phyloP scores from a whole-genome alignment of 106 monocot genomes.

The Platanthera guangdongensis region DNA sequence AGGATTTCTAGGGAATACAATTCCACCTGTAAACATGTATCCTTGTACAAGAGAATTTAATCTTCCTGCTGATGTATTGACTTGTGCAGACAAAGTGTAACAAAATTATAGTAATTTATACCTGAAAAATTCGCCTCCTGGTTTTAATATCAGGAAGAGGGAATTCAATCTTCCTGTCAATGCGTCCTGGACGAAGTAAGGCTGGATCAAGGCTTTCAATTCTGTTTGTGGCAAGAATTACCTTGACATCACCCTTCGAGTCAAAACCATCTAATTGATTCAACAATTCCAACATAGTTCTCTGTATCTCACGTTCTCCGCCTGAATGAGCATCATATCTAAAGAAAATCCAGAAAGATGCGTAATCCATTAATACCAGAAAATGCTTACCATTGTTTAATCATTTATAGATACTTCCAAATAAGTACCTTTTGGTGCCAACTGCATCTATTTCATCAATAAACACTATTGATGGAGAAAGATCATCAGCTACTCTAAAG shows the following conservation, averaged over 20 bases:
- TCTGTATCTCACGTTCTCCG: conserved; percentile 93
- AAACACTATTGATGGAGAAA: conserved; percentile 94
- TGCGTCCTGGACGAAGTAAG: conserved; percentile 82
- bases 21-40: not conserved
- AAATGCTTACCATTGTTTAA: not conserved
- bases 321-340: conserved; percentile 99
- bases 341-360: not conserved
- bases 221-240: conserved; percentile 91
- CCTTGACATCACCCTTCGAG: conserved; percentile 93
- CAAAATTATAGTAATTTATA: conserved; percentile 5
- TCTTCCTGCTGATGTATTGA: not conserved
- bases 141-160: conserved; percentile 97
- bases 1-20: not conserved
- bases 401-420: not conserved
- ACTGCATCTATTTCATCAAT: conserved; percentile 98
- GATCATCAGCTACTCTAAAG: conserved; percentile 95
- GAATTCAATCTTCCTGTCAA: conserved; percentile 93
- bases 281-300: conserved; percentile 93
- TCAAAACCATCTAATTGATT: conserved; percentile 96
- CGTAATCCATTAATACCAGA: not conserved
- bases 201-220: conserved; percentile 97
- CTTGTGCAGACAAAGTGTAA: not conserved
- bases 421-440: conserved; percentile 72
- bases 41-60: not conserved
- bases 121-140: conserved; percentile 86